Evolutionary conservation across 768 basidiomycete genomes (phyloP).

Genomic region (Termitomyces sp.): DNA sequence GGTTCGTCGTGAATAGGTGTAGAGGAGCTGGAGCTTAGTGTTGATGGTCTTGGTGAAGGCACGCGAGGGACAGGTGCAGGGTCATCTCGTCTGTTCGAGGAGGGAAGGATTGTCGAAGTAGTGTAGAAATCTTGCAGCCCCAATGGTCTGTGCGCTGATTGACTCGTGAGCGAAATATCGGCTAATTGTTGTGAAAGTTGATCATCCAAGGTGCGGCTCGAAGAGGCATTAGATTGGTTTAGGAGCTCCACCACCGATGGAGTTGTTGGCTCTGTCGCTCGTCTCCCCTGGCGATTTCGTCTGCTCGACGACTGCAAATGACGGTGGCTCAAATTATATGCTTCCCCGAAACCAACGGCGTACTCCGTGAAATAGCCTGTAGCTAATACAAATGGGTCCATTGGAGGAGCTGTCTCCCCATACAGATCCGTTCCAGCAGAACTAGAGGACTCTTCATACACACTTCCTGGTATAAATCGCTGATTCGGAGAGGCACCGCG

Average conservation of each 20-base stretch:
- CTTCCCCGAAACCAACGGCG: constrained; percentile 24
- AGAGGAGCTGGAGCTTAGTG: neutral
- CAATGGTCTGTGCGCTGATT: neutral
- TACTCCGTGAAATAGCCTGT: constrained; percentile 23
- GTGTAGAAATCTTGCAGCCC: neutral
- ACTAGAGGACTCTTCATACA: constrained; percentile 1
- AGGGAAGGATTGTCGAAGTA: neutral
- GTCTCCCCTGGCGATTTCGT: neutral
- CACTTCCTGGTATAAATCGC: constrained; percentile 23
- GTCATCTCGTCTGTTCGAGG: neutral
- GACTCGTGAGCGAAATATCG: neutral
- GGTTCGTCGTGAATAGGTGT: neutral
- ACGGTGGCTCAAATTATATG: constrained; percentile 13
- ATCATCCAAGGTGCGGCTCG: neutral
- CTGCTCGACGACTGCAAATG: neutral
- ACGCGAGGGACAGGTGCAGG: neutral
- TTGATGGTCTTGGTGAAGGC: neutral
- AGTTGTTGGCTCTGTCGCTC: neutral
- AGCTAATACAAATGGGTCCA: constrained; percentile 24
- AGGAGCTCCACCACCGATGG: neutral
- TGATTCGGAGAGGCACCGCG: constrained; percentile 29
- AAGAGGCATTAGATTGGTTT: neutral
- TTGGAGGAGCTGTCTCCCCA: neutral
- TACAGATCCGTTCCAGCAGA: neutral
- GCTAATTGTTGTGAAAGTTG: neutral